A percentile compares a stretch with the other conserved stretches of the same genome.
Evolutionary conservation across 2,329 filamentous ascomycete genomes (phyloP).

Genomic region (Colletotrichum shisoi): DNA sequence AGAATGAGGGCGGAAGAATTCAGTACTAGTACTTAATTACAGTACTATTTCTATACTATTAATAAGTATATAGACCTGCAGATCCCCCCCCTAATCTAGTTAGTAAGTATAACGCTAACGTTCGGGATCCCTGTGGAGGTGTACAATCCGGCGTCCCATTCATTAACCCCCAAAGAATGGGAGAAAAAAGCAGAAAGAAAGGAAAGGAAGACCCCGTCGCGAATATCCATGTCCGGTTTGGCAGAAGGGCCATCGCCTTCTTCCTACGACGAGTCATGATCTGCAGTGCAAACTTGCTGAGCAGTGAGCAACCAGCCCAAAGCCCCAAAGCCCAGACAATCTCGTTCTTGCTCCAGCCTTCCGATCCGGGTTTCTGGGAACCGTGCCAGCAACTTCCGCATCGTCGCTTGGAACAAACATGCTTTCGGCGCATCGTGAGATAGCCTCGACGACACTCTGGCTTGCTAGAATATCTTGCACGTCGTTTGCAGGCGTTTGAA

Average conservation of each 20-base stretch:
- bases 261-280: constrained; percentile 35
- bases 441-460: not conserved
- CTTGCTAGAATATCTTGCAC: not conserved
- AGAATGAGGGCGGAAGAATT: too few relatives aligned
- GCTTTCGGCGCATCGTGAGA: not conserved
- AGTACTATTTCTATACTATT: too few relatives aligned
- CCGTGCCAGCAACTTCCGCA: too few relatives aligned
- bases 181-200: too few relatives aligned
- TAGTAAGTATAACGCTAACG: too few relatives aligned
- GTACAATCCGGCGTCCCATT: not conserved
- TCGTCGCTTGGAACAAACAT: too few relatives aligned
- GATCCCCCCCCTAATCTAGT: too few relatives aligned
- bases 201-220: constrained; percentile 13
- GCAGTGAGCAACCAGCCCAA: not conserved
- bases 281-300: constrained; percentile 21
- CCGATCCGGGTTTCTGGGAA: too few relatives aligned
- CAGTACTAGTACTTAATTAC: too few relatives aligned
- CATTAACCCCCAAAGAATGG: not conserved
- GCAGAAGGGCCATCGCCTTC: constrained; percentile 9
- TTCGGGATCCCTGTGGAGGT: too few relatives aligned
- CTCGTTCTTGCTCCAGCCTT: too few relatives aligned
- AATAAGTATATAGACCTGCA: too few relatives aligned
- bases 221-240: constrained; percentile 5
- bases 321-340: not conserved
- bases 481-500: not conserved